Percentiles rank a stretch among this genome's conserved stretches.
phyloP scores from a whole-genome alignment of 2,329 filamentous ascomycete species.

The Esteya vermicola region DNA sequence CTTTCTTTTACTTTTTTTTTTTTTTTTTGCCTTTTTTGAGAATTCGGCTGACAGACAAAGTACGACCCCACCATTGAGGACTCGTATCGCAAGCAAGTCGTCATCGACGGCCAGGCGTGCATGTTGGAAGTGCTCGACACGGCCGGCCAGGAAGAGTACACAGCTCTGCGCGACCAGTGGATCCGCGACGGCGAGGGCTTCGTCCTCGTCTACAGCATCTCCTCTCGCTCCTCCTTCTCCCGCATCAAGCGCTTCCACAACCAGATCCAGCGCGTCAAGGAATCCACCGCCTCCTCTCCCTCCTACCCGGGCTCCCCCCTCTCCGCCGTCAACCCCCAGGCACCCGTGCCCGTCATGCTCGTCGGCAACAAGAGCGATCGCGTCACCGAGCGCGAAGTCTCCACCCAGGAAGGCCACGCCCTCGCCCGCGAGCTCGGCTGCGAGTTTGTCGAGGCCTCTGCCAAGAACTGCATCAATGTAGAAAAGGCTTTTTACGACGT shows the following conservation, averaged over 20 bases:
- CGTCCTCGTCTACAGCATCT: constrained; percentile 95
- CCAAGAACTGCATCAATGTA: constrained; percentile 96
- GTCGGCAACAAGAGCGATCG: constrained; percentile 98
- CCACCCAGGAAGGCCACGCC: constrained; percentile 87
- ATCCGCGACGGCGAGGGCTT: constrained; percentile 99
- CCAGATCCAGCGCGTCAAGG: constrained; percentile 95
- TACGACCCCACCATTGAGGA: constrained; percentile 84
- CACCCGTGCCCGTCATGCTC: constrained; percentile 86
- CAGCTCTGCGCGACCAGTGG: constrained; percentile 98
- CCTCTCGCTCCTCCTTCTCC: constrained; percentile 85
- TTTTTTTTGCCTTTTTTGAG: not conserved
- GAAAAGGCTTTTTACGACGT: constrained; percentile 99
- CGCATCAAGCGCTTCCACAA: constrained; percentile 93
- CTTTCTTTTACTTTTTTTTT: not conserved
- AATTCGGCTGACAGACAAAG: constrained; percentile 28
- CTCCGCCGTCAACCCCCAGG: constrained; percentile 40
- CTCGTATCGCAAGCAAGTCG: constrained; percentile 76
- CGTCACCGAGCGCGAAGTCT: constrained; percentile 90
- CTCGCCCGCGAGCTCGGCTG: constrained; percentile 85
- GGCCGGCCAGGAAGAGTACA: constrained; percentile 97
- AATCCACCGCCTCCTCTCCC: constrained; percentile 65
- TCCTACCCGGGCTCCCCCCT: constrained; percentile 66
- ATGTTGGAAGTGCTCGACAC: constrained; percentile 98
- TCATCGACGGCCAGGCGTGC: constrained; percentile 89
- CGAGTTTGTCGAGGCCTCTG: constrained; percentile 92